phyloP scores from a whole-genome alignment of 1,284 basidiomycete genomes.

The Ceratobasidium sp. region DNA sequence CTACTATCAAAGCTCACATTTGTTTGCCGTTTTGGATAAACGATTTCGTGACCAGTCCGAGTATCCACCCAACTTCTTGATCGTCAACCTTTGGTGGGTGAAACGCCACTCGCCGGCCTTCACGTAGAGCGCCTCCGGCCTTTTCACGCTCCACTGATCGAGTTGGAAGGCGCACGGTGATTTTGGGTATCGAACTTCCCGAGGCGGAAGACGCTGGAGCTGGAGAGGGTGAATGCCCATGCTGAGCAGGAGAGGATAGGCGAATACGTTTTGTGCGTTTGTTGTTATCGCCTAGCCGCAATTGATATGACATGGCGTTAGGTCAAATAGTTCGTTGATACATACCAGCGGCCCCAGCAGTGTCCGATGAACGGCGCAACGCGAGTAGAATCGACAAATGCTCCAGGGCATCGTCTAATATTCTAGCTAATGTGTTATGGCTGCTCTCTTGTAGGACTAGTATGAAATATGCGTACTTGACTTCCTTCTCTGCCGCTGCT shows the following conservation, averaged over 20 bases:
- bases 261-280: constrained; percentile 78
- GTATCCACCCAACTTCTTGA: constrained; percentile 70
- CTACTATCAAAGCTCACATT: constrained; percentile 31
- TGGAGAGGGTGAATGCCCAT: constrained; percentile 55
- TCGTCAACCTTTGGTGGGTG: constrained; percentile 75
- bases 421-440: constrained; percentile 53
- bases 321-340: constrained; percentile 28
- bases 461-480: constrained; percentile 55
- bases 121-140: constrained; percentile 64
- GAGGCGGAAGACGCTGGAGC: constrained; percentile 45
- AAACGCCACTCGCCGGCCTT: constrained; percentile 78
- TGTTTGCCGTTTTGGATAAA: constrained; percentile 63
- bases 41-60: constrained; percentile 71
- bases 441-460: constrained; percentile 37
- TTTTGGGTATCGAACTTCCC: constrained; percentile 16
- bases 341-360: constrained; percentile 59
- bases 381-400: constrained; percentile 71
- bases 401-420: constrained; percentile 73
- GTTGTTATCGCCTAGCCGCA: constrained; percentile 53
- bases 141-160: constrained; percentile 20
- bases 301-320: background rate
- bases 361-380: constrained; percentile 70
- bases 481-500: constrained; percentile 64
- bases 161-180: constrained; percentile 22
- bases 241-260: constrained; percentile 62